Base-by-base conservation (phyloP, 176 grass and related monocot genomes). In the Aegilops tauschii region DNA sequence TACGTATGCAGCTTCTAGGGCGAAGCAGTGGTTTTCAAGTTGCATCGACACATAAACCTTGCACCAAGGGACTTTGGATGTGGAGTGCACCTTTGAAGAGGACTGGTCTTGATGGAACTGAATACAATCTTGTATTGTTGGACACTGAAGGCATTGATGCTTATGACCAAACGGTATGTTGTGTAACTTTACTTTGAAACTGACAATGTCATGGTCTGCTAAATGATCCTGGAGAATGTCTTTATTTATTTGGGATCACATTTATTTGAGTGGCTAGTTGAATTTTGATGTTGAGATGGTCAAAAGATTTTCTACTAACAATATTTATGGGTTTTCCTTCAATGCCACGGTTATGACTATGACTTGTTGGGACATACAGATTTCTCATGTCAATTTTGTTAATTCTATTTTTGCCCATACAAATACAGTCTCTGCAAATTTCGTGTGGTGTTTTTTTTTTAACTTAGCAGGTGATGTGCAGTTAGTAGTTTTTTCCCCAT, bases 31-130 rank as follows among this genome's bases (percentile, higher is more conserved):
- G 97, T 58, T 99, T 99, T 91, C 90, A 99, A 90, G 97, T 99
- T 82, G 97, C 97, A 45, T 92, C 97, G 9, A 96, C 97, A 62
- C 94, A 99, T 93, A 87, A 82, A 71, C 94, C 97, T 25, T 99
- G 97, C 85, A 99, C 97, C n/a, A 99, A 99, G 83, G 97, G 97
- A 42, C 94, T 99, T 78, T 99, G 97, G 97, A 96, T 99, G 92
- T 99, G 97, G 97, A 99, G 97, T 20, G 30, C 83, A 0, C 97
- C 97, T 74, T 85, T 99, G 86, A 99, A 96, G 80, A 87, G 92
- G 88, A 96, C 87, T 80, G 94, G 88, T 73, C 87, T 96, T 62
- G 97, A 99, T 84, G 97, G 97, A 74, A 99, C 89, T 45, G 94
- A 94, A 76, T 99, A 96, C 76, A 96, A 83, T 86, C 89, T 99